Percentiles rank a stretch among this genome's conserved stretches.
phyloP scores from a whole-genome alignment of 805 yeast species.

The Huiozyma sinensis region DNA sequence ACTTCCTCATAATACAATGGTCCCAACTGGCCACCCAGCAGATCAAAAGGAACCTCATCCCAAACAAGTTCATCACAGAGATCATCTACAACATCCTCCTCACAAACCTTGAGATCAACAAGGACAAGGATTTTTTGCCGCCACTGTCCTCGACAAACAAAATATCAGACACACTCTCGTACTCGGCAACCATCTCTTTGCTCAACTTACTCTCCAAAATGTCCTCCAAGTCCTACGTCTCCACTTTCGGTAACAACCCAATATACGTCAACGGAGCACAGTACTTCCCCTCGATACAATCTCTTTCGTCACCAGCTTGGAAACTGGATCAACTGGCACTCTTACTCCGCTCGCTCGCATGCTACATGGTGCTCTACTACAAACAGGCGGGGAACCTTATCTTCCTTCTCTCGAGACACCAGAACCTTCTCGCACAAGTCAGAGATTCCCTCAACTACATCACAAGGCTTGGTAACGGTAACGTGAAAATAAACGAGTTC shows the following conservation, averaged over 20 bases:
- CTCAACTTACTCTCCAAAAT: slow-evolving; percentile 31
- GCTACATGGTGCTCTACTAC: slow-evolving; percentile 41
- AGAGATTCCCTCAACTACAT: slow-evolving; percentile 16
- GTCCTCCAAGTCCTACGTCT: slow-evolving; percentile 18
- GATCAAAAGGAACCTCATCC: slow-evolving; percentile 25
- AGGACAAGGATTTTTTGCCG: slow-evolving; percentile 4
- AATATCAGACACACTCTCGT: slow-evolving; percentile 28
- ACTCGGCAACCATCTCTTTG: slow-evolving; percentile 38
- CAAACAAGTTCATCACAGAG: slow-evolving; percentile 42
- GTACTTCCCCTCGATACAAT: slow-evolving; percentile 1
- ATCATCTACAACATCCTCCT: slow-evolving; percentile 52
- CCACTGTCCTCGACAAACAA: slow-evolving; percentile 24
- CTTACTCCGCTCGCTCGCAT: slow-evolving; percentile 44
- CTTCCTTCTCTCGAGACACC: slow-evolving; percentile 36
- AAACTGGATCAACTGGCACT: slow-evolving; percentile 51
- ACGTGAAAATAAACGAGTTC: slow-evolving; percentile 1
- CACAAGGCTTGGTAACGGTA: slow-evolving; percentile 7
- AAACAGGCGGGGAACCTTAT: slow-evolving; percentile 44
- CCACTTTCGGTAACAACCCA: slow-evolving; percentile 9
- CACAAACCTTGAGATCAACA: slow-evolving; percentile 15
- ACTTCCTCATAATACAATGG: slow-evolving; percentile 47
- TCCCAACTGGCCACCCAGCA: slow-evolving; percentile 33
- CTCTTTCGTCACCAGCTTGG: slow-evolving; percentile 20
- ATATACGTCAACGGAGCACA: slow-evolving; percentile 1
- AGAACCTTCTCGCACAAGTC: slow-evolving; percentile 23